phyloP scores from a whole-genome alignment of 345 rosid genomes.

The Linum trigynum region DNA sequence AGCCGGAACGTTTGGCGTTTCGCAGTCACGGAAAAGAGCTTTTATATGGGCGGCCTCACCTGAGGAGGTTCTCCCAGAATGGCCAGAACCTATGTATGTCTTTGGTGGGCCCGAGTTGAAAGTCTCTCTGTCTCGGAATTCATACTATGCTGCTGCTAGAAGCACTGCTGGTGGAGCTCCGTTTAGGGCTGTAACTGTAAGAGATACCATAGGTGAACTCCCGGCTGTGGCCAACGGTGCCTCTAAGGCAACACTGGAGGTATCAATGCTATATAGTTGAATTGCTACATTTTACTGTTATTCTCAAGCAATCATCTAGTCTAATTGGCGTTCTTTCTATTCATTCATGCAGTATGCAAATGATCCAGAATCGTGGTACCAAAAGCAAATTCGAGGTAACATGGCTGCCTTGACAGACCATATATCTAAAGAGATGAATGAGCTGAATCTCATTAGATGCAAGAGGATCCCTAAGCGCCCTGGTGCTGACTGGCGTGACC shows the following conservation, averaged over 20 bases:
- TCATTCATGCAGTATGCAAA: constrained; percentile 36
- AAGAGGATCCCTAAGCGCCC: constrained; percentile 68
- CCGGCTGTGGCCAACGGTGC: constrained; percentile 69
- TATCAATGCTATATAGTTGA: constrained; percentile 9
- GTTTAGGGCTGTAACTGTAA: constrained; percentile 79
- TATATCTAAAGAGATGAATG: constrained; percentile 73
- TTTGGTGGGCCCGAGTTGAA: constrained; percentile 58
- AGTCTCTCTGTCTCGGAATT: constrained; percentile 36
- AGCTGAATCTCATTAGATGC: constrained; percentile 63
- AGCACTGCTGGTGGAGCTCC: constrained; percentile 80
- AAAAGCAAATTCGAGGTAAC: constrained; percentile 57
- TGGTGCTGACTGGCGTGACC: constrained; percentile 89
- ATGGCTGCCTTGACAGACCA: constrained; percentile 52
- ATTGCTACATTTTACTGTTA: not conserved
- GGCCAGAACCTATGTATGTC: constrained; percentile 99
- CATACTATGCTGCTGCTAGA: constrained; percentile 57
- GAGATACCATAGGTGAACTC: constrained; percentile 87
- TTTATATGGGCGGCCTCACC: constrained; percentile 96
- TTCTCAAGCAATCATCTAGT: not conserved
- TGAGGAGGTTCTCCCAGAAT: constrained; percentile 73
- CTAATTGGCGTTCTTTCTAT: not conserved
- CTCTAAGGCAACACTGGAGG: constrained; percentile 40
- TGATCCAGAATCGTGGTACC: constrained; percentile 75
- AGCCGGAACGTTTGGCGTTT: constrained; percentile 86
- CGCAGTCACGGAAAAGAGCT: constrained; percentile 83